phyloP scores from a whole-genome alignment of 192 early-diverging fungal genomes.

The Diversispora epigaea region DNA sequence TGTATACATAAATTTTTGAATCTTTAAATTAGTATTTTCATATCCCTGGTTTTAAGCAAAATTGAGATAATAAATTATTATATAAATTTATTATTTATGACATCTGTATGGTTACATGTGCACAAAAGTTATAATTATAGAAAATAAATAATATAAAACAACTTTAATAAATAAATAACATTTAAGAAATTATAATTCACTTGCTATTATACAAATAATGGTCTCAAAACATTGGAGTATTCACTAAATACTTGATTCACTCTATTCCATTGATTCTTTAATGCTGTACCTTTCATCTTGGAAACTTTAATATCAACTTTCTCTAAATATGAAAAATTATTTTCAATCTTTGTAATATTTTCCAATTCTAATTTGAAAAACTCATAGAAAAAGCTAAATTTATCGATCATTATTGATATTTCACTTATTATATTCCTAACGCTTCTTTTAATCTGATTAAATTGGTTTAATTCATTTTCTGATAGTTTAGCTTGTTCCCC shows the following conservation, averaged over 20 bases:
- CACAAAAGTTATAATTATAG: too few relatives aligned
- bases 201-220: too few relatives aligned
- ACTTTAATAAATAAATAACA: too few relatives aligned
- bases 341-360: background rate
- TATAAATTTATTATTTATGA: too few relatives aligned
- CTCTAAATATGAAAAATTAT: background rate
- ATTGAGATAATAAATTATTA: too few relatives aligned
- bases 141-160: too few relatives aligned
- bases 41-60: too few relatives aligned
- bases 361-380: constrained; percentile 1
- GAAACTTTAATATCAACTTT: background rate
- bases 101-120: too few relatives aligned
- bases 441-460: background rate
- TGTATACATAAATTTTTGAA: too few relatives aligned
- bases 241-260: background rate
- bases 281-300: constrained; percentile 10
- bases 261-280: constrained; percentile 9
- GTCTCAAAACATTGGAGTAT: too few relatives aligned
- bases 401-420: background rate
- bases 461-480: constrained; percentile 10
- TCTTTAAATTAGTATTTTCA: too few relatives aligned
- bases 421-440: background rate
- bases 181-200: too few relatives aligned
- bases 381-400: constrained; percentile 7
- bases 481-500: constrained; percentile 6